Percentiles rank a stretch among this genome's conserved stretches.
phyloP scores from a whole-genome alignment of 768 basidiomycete species.

The Dentipellis fragilis region DNA sequence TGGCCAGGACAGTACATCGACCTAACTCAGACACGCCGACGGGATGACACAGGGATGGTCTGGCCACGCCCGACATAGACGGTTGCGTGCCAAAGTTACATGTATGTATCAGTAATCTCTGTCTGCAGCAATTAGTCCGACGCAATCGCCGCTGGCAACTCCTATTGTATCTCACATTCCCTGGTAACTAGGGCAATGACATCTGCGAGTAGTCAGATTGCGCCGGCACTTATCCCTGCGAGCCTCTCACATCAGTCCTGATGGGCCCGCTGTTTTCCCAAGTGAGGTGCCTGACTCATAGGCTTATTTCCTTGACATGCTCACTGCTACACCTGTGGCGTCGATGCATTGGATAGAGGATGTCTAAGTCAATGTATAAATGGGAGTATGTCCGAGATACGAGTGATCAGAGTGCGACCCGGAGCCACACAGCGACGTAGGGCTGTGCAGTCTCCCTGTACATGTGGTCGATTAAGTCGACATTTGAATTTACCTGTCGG shows the following conservation, averaged over 20 bases:
- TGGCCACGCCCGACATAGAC: slow-evolving; percentile 65
- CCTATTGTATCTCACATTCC: slow-evolving; percentile 1
- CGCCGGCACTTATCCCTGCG: too few relatives aligned
- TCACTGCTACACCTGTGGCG: too few relatives aligned
- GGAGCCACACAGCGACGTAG: too few relatives aligned
- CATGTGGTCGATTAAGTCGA: slow-evolving; percentile 1
- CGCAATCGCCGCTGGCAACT: background rate
- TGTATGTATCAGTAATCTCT: background rate
- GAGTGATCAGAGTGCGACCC: too few relatives aligned
- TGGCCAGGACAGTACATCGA: slow-evolving; percentile 74
- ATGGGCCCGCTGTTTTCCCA: too few relatives aligned
- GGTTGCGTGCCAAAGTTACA: background rate
- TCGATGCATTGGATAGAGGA: too few relatives aligned
- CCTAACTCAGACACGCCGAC: slow-evolving; percentile 48
- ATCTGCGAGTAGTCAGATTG: background rate
- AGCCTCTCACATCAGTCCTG: too few relatives aligned
- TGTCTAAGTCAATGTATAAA: too few relatives aligned
- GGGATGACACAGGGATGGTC: slow-evolving; percentile 43
- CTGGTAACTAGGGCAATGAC: background rate
- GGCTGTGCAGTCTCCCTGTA: too few relatives aligned
- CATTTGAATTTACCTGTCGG: background rate
- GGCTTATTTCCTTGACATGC: too few relatives aligned
- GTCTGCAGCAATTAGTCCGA: background rate
- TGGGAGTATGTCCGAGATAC: too few relatives aligned
- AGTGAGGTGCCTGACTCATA: too few relatives aligned